Evolutionary conservation across 768 basidiomycete genomes (phyloP), one percentile per base, ranked within the genome.

Genomic region (Mycena maculata): DNA sequence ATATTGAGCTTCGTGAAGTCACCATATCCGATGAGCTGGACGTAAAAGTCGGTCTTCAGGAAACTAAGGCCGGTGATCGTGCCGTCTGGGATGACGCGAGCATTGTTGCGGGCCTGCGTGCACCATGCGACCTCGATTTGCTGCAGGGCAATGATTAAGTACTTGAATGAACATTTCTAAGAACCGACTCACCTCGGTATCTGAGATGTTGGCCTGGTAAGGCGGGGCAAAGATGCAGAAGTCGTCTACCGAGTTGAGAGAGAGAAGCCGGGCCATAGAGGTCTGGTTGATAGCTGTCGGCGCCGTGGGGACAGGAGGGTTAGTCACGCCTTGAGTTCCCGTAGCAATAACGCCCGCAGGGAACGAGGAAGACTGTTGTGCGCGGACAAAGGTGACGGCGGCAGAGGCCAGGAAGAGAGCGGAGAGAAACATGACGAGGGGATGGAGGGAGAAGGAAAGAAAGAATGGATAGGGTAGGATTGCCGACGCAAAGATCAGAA

Each of bases 1-100:
- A 84, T 80, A 59, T 83, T 83, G 3, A 84, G 69, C 38, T 75
- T 76, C 20, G 82, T 83, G 15, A 84, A 76, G 63, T 84, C 79
- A 22, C 82, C 82, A 49, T 76, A 80, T 5, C 81, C 83, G 23
- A 81, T 78, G 22, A 84, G 52, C 60, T 84, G 82, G 6, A 83
- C 76, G 60, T 84, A 84, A 60, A 80, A 79, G 39, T 80, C 81
- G 5, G 59, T 67, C 20, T 59, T 58, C 10, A 67, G 53, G 60
- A 67, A 67, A 1, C 59, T 23, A 12, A 67, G 53, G 3, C 53
- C 60, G 1, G 65, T 56, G 45, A 67, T 52, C 1, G 38, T 33
- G n/a, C 65, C 65, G n/a, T 67, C 65, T 6, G 65, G 65, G 13
- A 67, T 67, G 22, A 67, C 27, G 8, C 65, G 58, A 1, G 65